phyloP scores from a whole-genome alignment of 1,284 basidiomycete species.

The Ceratobasidium sp. region DNA sequence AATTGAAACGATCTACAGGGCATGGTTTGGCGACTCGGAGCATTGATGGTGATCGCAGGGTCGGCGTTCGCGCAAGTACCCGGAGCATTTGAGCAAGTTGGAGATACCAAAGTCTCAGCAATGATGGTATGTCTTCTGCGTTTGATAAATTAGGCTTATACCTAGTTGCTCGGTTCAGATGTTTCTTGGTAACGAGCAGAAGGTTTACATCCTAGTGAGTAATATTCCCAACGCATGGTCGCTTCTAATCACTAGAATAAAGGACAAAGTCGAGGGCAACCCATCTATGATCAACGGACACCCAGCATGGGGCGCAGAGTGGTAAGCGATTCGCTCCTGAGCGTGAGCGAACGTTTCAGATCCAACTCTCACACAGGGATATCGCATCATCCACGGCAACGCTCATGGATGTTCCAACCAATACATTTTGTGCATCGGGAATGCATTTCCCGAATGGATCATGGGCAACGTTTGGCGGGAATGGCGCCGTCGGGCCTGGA shows the following conservation, averaged over 20 bases:
- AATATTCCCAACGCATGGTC: background rate
- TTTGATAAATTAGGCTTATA: background rate
- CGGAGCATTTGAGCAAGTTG: constrained; percentile 14
- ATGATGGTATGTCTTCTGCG: constrained; percentile 9
- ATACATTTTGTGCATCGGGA: constrained; percentile 43
- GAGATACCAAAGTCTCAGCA: constrained; percentile 23
- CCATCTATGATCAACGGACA: constrained; percentile 38
- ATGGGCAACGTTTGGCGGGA: constrained; percentile 40
- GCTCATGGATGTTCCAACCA: constrained; percentile 54
- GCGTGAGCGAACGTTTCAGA: background rate
- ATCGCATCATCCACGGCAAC: constrained; percentile 48
- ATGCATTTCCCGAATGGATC: constrained; percentile 40
- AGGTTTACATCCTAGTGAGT: constrained; percentile 34
- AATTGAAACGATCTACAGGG: background rate
- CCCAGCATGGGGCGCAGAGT: constrained; percentile 43
- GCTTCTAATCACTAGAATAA: background rate
- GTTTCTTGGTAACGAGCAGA: constrained; percentile 35
- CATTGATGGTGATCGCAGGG: constrained; percentile 15
- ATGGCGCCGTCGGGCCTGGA: constrained; percentile 37
- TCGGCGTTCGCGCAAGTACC: constrained; percentile 6
- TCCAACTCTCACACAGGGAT: constrained; percentile 11
- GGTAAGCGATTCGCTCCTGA: background rate
- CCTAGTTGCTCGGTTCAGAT: constrained; percentile 9
- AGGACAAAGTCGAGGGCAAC: constrained; percentile 37
- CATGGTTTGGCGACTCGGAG: background rate